Conservation (phyloP, 306 rosid genomes). For the Fagus crenata region DNA sequence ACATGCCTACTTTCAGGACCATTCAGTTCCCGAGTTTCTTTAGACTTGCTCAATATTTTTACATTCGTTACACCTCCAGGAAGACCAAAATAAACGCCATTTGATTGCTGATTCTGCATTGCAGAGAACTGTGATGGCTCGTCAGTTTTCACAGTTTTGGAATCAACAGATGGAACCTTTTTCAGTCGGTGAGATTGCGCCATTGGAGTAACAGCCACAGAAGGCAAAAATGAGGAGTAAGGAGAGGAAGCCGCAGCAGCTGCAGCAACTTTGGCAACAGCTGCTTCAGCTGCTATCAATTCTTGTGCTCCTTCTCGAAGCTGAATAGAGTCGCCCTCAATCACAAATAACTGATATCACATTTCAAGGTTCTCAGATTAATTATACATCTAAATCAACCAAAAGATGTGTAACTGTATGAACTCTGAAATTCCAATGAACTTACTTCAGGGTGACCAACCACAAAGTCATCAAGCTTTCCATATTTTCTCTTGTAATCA, state of each 20-base stretch:
- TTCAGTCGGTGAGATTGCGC: slow-evolving; percentile 75
- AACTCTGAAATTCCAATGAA: slow-evolving; percentile 19
- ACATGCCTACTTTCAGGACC: slow-evolving; percentile 49
- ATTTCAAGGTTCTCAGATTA: slow-evolving; percentile 25
- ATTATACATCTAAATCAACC: slow-evolving; percentile 12
- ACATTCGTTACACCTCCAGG: slow-evolving; percentile 63
- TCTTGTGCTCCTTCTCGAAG: slow-evolving; percentile 93
- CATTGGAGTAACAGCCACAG: slow-evolving; percentile 98
- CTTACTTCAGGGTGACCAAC: slow-evolving; percentile 91
- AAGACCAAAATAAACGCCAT: slow-evolving; percentile 54
- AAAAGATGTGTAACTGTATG: background rate
- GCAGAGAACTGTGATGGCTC: slow-evolving; percentile 37
- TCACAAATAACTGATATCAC: slow-evolving; percentile 70
- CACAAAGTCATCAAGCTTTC: slow-evolving; percentile 88
- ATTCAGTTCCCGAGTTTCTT: slow-evolving; percentile 57
- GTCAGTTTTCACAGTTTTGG: slow-evolving; percentile 48
- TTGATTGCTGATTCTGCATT: slow-evolving; percentile 66
- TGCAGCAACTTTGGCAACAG: slow-evolving; percentile 94
- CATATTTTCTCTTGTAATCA: slow-evolving; percentile 85
- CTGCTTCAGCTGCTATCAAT: slow-evolving; percentile 88
- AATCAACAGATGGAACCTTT: slow-evolving; percentile 53
- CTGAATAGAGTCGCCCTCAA: slow-evolving; percentile 87
- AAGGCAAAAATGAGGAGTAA: slow-evolving; percentile 66
- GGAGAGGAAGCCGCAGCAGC: slow-evolving; percentile 90
- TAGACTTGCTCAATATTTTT: slow-evolving; percentile 68